These are phyloP conservation scores for Venturia effusa DNA, from an alignment of 2,329 filamentous ascomycete species.

Conservation along the genomic window DNA sequence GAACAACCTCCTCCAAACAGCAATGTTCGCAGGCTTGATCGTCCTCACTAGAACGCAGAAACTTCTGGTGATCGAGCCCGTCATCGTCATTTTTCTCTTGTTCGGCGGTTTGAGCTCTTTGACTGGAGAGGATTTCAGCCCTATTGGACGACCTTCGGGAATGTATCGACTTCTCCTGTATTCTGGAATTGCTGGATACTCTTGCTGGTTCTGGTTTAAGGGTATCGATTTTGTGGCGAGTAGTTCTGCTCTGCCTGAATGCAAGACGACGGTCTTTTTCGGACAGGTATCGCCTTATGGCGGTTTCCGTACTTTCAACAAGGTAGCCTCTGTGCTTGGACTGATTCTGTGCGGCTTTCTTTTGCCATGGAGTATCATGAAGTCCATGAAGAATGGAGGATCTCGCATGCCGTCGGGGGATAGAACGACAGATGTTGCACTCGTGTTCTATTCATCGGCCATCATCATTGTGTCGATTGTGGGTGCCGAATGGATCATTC, in stretches of 20 bases:
- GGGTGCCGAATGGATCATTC: neutral
- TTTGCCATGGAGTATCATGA: neutral
- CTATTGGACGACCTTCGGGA: neutral
- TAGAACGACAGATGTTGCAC: neutral
- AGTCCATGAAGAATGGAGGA: neutral
- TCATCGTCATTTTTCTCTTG: neutral
- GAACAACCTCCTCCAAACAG: neutral
- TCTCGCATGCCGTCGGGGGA: neutral
- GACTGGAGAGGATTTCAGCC: neutral
- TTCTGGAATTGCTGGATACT: neutral
- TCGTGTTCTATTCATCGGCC: neutral
- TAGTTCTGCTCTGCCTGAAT: neutral
- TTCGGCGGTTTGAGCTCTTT: conserved; percentile 1
- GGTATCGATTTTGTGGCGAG: neutral
- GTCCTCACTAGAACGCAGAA: neutral
- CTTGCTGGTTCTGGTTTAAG: neutral
- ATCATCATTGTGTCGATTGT: neutral
- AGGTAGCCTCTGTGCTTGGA: neutral
- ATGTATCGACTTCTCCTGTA: conserved; percentile 1
- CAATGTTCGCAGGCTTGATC: neutral
- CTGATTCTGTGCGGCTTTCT: neutral
- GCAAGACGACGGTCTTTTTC: neutral
- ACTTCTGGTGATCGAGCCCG: neutral
- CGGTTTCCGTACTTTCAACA: neutral
- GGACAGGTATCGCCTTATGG: conserved; percentile 1